These are phyloP conservation scores for Candida palmyrensis DNA, from an alignment of 805 yeast genomes.

Conservation along the genomic window DNA sequence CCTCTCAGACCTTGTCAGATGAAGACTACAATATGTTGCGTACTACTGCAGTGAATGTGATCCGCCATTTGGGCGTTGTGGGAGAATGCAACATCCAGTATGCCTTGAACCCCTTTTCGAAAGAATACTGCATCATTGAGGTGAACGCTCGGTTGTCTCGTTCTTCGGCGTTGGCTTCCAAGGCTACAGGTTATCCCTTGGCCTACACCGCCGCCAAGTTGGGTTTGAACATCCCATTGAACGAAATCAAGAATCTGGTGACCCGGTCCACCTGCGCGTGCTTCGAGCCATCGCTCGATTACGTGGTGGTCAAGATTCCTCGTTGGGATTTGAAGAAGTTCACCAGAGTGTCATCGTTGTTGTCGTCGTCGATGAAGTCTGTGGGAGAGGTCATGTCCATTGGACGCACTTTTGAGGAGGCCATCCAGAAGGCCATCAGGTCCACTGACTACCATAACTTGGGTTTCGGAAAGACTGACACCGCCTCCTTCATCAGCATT, in stretches of 20 bases:
- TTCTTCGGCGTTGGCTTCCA: conserved; percentile 96
- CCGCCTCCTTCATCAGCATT: conserved; percentile 87
- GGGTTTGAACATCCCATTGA: conserved; percentile 90
- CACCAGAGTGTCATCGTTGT: conserved; percentile 89
- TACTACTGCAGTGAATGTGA: conserved; percentile 94
- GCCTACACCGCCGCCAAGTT: conserved; percentile 98
- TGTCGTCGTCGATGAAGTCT: conserved; percentile 96
- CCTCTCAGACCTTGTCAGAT: conserved; percentile 94
- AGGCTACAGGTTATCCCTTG: conserved; percentile 97
- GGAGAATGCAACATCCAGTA: conserved; percentile 99
- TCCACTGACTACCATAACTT: conserved; percentile 93
- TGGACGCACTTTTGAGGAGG: conserved; percentile 96
- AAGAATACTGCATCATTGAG: conserved; percentile 94
- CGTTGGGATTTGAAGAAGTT: conserved; percentile 97
- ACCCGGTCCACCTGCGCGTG: conserved; percentile 94
- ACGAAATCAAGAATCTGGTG: conserved; percentile 93
- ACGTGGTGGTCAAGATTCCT: conserved; percentile 95
- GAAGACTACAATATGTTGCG: conserved; percentile 98
- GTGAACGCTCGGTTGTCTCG: conserved; percentile 96
- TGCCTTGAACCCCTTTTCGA: conserved; percentile 92
- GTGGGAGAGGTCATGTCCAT: conserved; percentile 99
- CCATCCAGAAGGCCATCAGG: conserved; percentile 95
- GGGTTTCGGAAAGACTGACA: conserved; percentile 84
- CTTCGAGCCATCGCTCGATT: conserved; percentile 95
- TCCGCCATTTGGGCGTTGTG: conserved; percentile 96